Percentiles rank a stretch among this genome's conserved stretches.
These are phyloP conservation scores for Schoenoplectus triqueter DNA, from an alignment of 202 grass and related monocot species.

Conservation along the genomic window DNA sequence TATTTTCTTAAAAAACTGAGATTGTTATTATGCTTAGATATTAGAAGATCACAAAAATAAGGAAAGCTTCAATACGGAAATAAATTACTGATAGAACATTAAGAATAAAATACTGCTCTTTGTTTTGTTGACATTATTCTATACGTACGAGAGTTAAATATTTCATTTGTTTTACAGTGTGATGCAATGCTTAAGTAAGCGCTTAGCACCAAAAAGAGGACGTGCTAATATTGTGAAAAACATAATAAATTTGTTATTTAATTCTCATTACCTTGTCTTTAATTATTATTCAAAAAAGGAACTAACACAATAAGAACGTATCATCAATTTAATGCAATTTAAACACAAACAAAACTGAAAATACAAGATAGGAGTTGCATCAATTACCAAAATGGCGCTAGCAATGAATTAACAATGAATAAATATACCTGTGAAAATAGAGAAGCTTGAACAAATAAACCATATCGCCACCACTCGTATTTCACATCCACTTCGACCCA, in stretches of 20 bases:
- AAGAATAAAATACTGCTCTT: background rate
- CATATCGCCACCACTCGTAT: slow-evolving; percentile 1
- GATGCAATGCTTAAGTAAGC: background rate
- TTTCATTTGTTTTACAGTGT: background rate
- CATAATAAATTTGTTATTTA: background rate
- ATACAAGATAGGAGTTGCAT: background rate
- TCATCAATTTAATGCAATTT: slow-evolving; percentile 13
- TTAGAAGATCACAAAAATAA: background rate
- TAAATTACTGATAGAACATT: background rate
- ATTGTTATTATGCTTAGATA: background rate
- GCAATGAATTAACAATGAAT: background rate
- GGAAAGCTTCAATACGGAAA: background rate
- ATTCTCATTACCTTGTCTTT: background rate
- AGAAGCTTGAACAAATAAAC: slow-evolving; percentile 30
- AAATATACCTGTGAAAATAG: slow-evolving; percentile 33
- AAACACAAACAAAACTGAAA: background rate
- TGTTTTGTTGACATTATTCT: background rate
- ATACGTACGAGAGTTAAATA: background rate
- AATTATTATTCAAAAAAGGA: background rate
- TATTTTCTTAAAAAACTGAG: background rate
- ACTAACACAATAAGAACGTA: background rate
- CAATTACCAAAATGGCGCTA: background rate
- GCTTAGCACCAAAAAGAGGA: background rate
- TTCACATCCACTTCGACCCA: slow-evolving; percentile 17
- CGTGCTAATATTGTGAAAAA: background rate